Percentiles rank a stretch among this genome's conserved stretches.
These are phyloP conservation scores for Solanum paucissectum DNA, from an alignment of 257 asterid species.

Conservation along the genomic window DNA sequence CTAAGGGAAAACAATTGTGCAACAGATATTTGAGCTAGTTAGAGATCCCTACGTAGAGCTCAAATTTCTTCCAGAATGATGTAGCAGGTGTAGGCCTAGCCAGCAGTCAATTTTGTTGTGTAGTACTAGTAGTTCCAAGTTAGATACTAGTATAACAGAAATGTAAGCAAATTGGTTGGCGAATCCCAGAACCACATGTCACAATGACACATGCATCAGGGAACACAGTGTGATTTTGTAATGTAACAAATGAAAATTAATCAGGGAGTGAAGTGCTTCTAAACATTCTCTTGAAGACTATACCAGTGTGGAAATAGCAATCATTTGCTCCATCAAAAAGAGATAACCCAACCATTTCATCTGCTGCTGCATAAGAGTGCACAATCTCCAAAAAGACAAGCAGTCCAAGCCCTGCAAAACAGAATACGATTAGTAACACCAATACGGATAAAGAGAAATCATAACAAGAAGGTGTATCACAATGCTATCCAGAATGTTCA, in stretches of 20 bases:
- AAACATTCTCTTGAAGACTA: neutral
- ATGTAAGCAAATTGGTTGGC: neutral
- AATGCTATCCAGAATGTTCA: neutral
- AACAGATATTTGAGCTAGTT: neutral
- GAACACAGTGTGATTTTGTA: neutral
- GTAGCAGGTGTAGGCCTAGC: neutral
- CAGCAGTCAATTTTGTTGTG: neutral
- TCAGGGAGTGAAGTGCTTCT: neutral
- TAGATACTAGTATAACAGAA: neutral
- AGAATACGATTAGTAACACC: neutral
- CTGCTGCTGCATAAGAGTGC: conserved; percentile 97
- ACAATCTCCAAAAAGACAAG: conserved; percentile 80
- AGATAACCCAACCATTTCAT: conserved; percentile 91
- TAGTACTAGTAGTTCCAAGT: neutral
- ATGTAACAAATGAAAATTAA: neutral
- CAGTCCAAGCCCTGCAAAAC: conserved; percentile 62
- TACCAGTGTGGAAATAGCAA: conserved; percentile 95
- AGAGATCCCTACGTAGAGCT: neutral
- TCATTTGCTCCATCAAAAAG: conserved; percentile 96
- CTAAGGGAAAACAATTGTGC: neutral
- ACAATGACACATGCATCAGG: neutral
- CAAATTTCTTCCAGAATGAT: neutral
- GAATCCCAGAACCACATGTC: neutral
- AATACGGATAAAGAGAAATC: neutral
- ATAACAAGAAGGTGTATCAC: neutral